These are phyloP conservation scores for Harringtonia aguacate DNA, from an alignment of 2,329 filamentous ascomycete species.

Conservation along the genomic window DNA sequence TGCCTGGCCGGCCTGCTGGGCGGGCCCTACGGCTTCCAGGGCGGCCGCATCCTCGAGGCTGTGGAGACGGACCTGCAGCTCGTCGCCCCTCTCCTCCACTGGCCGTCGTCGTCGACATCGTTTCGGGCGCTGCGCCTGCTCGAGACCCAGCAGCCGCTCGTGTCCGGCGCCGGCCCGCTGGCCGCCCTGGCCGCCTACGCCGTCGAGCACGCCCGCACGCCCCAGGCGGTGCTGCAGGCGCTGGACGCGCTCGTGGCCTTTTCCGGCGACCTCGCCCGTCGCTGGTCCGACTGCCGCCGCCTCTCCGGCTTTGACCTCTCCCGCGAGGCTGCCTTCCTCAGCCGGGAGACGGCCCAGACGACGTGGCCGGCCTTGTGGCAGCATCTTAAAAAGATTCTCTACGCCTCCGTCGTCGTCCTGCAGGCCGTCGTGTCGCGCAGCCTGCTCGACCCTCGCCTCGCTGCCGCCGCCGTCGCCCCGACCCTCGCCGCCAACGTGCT, in stretches of 20 bases:
- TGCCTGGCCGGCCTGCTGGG: conserved; percentile 57
- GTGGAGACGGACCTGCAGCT: conserved; percentile 48
- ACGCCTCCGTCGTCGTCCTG: conserved; percentile 63
- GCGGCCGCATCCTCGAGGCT: conserved; percentile 62
- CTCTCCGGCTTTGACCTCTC: conserved; percentile 62
- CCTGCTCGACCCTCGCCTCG: conserved; percentile 37
- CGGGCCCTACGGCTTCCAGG: conserved; percentile 62
- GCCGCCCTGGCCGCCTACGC: conserved; percentile 55
- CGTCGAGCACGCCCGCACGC: conserved; percentile 36
- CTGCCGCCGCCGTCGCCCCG: conserved; percentile 31
- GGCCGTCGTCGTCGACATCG: conserved; percentile 50
- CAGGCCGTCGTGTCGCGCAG: conserved; percentile 60
- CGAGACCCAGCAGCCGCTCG: conserved; percentile 34
- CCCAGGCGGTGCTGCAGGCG: conserved; percentile 14
- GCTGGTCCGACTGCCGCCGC: conserved; percentile 60
- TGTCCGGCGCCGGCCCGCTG: conserved; percentile 56
- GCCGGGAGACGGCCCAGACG: conserved; percentile 51
- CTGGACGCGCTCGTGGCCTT: conserved; percentile 58
- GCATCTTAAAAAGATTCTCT: conserved; percentile 64
- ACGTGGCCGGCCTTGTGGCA: conserved; percentile 68
- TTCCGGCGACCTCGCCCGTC: conserved; percentile 51
- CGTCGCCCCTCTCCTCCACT: conserved; percentile 44
- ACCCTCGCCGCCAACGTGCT: conserved; percentile 60
- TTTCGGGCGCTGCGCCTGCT: conserved; percentile 48
- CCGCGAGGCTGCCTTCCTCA: conserved; percentile 47